Conservation (phyloP, 805 yeast species). For the Kazachstania taianensis region DNA sequence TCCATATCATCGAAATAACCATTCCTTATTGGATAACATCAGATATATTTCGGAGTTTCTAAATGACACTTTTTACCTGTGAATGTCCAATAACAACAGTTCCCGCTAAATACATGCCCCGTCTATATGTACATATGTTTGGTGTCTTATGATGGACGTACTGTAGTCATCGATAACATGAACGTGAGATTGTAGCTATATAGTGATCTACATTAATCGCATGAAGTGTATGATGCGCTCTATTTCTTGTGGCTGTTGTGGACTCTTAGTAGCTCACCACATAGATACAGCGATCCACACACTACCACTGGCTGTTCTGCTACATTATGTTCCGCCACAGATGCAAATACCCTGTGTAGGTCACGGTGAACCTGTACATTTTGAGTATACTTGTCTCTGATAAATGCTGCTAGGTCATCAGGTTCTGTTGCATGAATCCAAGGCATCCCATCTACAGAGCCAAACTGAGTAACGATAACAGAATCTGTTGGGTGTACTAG, state of each 20-base stretch:
- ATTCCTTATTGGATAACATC: too few species aligned
- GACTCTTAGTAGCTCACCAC: constrained; percentile 42
- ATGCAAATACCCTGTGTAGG: constrained; percentile 10
- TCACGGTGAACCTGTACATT: constrained; percentile 21
- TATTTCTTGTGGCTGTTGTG: constrained; percentile 16
- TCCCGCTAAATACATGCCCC: too few species aligned
- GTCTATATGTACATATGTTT: too few species aligned
- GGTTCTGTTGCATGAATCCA: constrained; percentile 57
- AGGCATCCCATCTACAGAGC: constrained; percentile 81
- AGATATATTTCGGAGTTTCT: too few species aligned
- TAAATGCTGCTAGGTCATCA: constrained; percentile 15
- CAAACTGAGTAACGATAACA: constrained; percentile 55
- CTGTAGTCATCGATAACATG: too few species aligned
- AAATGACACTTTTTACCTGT: too few species aligned
- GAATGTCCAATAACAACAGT: too few species aligned
- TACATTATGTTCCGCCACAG: constrained; percentile 3
- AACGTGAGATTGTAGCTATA: too few species aligned
- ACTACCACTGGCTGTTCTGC: constrained; percentile 33
- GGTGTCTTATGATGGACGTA: too few species aligned
- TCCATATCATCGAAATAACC: too few species aligned
- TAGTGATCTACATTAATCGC: too few species aligned
- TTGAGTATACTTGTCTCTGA: constrained; percentile 20
- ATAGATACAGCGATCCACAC: constrained; percentile 64
- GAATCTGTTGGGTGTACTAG: constrained; percentile 43
- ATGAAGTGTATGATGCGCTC: too few species aligned